A percentile compares a stretch with the other conserved stretches of the same genome.
Evolutionary conservation across 31 red algal genomes (phyloP).

Genomic region (Odonthalia washingtoniensis): DNA sequence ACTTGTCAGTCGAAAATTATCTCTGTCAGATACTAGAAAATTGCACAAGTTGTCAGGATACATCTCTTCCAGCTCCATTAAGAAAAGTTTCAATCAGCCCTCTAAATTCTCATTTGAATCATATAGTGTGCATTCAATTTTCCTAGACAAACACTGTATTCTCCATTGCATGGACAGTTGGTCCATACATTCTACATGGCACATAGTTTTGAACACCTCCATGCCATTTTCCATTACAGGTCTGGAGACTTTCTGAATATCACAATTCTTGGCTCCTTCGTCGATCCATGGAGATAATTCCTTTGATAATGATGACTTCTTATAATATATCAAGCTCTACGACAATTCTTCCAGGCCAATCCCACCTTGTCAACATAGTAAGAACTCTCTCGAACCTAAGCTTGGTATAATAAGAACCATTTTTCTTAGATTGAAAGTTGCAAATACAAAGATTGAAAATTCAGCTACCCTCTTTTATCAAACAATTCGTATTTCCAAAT

Average conservation of each 20-base stretch:
- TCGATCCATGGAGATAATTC: not conserved
- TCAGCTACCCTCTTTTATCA: not conserved
- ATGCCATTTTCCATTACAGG: not conserved
- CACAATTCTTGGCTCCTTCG: not conserved
- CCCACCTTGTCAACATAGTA: too few species aligned
- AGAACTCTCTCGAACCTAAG: too few species aligned
- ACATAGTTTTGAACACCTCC: not conserved
- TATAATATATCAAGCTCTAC: not conserved
- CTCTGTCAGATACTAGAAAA: constrained; percentile 8
- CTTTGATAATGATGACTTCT: not conserved
- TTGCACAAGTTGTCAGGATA: not conserved
- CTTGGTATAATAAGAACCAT: too few species aligned
- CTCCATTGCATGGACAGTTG: constrained; percentile 16
- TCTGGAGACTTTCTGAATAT: not conserved
- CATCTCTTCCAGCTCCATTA: not conserved
- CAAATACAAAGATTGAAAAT: constrained; percentile 14
- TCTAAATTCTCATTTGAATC: not conserved
- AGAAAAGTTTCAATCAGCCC: not conserved
- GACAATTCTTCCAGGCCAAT: not conserved
- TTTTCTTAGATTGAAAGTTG: too few species aligned
- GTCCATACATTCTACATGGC: not conserved
- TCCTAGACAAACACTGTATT: constrained; percentile 4
- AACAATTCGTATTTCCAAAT: not conserved
- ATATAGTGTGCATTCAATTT: not conserved
- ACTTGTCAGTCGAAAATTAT: constrained; percentile 1